Base-by-base conservation (phyloP, 768 basidiomycete genomes). In the Asterophora lycoperdoides region DNA sequence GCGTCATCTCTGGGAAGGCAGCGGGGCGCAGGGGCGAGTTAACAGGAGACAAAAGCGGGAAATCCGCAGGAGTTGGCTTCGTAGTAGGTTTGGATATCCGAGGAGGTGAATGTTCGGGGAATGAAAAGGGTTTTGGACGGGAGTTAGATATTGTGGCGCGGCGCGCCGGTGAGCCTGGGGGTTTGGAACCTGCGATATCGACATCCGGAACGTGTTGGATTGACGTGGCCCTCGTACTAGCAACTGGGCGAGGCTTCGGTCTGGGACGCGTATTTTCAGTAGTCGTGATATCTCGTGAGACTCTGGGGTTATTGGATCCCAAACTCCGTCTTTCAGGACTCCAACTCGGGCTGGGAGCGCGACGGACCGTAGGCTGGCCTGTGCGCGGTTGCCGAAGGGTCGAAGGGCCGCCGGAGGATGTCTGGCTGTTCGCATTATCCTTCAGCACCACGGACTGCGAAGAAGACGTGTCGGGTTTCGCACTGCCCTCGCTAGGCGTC, bases 61-160 rank as follows among this genome's bases (percentile, higher is more conserved):
- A 70, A 8, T 54, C 59, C 29, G 62, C 36, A 1, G 48, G 52
- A 46, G 57, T 56, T 28, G 48, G 50, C 28, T 54, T 59, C 41
- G 23, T 37, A 5, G 36, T 8, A 2, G 48, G 39, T 7, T 53
- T 48, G 19, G 48, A 43, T 4, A 23, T 1, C 18, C 8, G 18
- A 37, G 37, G 41, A 30, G 45, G 41, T 33, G 33, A 40, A 7
- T 5, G 11, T 14, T 35, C n/a, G 26, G 20, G 20, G 28, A 39
- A 18, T 7, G 52, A 48, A 26, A 42, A 50, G 28, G 34, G 46
- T 8, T 37, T 28, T 9, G 42, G 23, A 26, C 47, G 23, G 6
- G 23, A 6, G 23, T 6, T 49, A 44, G 46, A 53, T 2, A 54
- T 37, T 2, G 53, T 54, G 36, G 40, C 39, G n/a, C 53, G 55